Percentiles rank a stretch among this genome's conserved stretches.
Conservation (phyloP, 139 green algal genomes). For the Tetradesmus obliquus region DNA sequence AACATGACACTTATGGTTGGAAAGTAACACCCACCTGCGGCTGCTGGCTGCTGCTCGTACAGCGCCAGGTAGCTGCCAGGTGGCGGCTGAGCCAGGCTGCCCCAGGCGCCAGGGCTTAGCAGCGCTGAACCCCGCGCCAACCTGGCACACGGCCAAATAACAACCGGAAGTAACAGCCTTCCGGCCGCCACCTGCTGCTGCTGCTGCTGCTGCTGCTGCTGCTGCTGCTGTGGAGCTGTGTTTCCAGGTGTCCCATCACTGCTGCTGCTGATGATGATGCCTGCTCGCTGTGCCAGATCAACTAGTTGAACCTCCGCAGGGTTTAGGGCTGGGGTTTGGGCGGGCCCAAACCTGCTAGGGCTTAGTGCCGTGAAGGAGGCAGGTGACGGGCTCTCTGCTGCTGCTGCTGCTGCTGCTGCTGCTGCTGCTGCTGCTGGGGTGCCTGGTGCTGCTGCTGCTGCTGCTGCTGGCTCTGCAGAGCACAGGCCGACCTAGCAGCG, state of each 20-base stretch:
- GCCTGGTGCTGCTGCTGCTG: conserved; percentile 11
- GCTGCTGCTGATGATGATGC: conserved; percentile 6
- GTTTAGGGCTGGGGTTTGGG: conserved; percentile 1
- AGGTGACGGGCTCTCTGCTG: neutral
- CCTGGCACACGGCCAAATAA: conserved; percentile 29
- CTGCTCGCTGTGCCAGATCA: neutral
- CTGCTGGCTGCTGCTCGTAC: neutral
- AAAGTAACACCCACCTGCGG: too few species aligned
- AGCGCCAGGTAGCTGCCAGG: neutral
- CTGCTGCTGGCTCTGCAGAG: neutral
- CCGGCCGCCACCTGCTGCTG: conserved; percentile 15
- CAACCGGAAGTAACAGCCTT: conserved; percentile 3
- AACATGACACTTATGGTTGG: too few species aligned
- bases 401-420: conserved; percentile 6
- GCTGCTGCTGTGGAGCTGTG: neutral
- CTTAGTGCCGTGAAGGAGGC: neutral
- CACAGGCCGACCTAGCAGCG: neutral
- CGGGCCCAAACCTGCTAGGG: conserved; percentile 33
- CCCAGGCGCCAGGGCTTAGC: conserved; percentile 7
- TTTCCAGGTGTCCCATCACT: neutral
- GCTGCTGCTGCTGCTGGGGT: neutral
- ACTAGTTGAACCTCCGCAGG: neutral
- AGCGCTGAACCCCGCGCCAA: neutral
- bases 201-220: conserved; percentile 16
- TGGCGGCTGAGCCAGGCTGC: neutral